Evolutionary conservation across 768 basidiomycete genomes (phyloP), one percentile per base, ranked within the genome.

Genomic region (Trametopsis cervina): DNA sequence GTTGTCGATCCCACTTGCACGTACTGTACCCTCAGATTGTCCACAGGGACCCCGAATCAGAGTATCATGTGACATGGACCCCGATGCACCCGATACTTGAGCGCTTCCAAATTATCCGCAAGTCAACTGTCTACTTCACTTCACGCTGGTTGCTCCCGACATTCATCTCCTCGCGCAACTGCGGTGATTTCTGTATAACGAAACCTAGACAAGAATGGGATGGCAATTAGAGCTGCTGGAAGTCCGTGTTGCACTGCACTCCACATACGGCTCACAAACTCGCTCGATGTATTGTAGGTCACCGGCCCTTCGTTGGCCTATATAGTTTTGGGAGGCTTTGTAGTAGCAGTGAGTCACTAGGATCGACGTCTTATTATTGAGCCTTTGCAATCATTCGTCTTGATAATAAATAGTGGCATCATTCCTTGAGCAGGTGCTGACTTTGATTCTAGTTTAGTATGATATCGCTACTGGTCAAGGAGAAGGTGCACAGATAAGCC

Each of bases 391-490:
- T 33, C 15, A 15, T 33, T 33, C 29, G 7, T 15, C 7, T 33
- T 15, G 29, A n/a, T n/a, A n/a, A n/a, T n/a, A n/a, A n/a, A n/a
- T n/a, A 33, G 15, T 33, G 29, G 7, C 29, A 7, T 33, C 15
- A 33, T 33, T 15, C 15, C 7, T 33, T 33, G 29, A 33, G 29
- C 29, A 7, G 29, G 9, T 7, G 29, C 29, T 33, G 15, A 33
- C 29, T 33, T 7, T 15, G 29, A 15, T 46, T 41, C 45, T 55
- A 90, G 88, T 93, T 93, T 63, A 89, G 88, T 23, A 77, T 90
- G 74, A 69, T 88, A 27, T 90, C 90, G 3, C 71, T 92, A 17
- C 67, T 92, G 12, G 77, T 92, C 39, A 89, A 88, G 65, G 89
- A 96, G 66, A 83, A 71, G 69, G 88, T 85, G 40, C 9, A 63